Evolutionary conservation across 2,329 filamentous ascomycete species (phyloP).

Genomic region (Beauveria sp.): DNA sequence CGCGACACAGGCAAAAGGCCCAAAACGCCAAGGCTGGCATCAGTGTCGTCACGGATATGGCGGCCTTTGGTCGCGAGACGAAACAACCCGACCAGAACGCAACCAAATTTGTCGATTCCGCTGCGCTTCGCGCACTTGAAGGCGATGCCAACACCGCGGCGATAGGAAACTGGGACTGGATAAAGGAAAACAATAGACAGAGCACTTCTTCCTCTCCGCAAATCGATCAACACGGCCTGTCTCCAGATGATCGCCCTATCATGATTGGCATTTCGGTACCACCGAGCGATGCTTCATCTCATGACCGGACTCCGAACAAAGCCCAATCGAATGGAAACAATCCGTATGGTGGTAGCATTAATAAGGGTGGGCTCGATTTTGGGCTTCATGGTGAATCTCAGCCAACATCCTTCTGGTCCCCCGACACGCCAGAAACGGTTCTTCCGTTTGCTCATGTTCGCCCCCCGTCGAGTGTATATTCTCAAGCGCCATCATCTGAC

Average conservation of each 20-base stretch:
- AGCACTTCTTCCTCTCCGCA: conserved; percentile 22
- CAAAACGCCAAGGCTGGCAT: conserved; percentile 57
- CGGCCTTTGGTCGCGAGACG: conserved; percentile 36
- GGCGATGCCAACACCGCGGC: conserved; percentile 46
- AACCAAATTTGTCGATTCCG: conserved; percentile 49
- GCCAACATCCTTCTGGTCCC: conserved; percentile 50
- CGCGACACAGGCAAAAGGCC: conserved; percentile 51
- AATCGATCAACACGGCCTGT: conserved; percentile 40
- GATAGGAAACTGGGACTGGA: conserved; percentile 51
- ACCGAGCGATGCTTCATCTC: conserved; percentile 25
- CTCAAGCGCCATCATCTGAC: conserved; percentile 39
- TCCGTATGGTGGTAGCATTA: not conserved
- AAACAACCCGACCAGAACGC: conserved; percentile 24
- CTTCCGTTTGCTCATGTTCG: conserved; percentile 34
- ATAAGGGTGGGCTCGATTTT: not conserved
- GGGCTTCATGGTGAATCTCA: conserved; percentile 21
- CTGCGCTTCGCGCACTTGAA: conserved; percentile 51
- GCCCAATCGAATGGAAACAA: conserved; percentile 18
- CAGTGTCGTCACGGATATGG: conserved; percentile 62
- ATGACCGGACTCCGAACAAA: conserved; percentile 29
- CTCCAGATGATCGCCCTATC: conserved; percentile 63
- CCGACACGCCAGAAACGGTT: conserved; percentile 48
- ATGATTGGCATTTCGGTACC: conserved; percentile 64
- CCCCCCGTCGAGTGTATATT: conserved; percentile 53
- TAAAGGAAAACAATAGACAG: conserved; percentile 33